Base-by-base conservation (phyloP, 805 yeast genomes). In the Wickerhamomyces xylosicus region DNA sequence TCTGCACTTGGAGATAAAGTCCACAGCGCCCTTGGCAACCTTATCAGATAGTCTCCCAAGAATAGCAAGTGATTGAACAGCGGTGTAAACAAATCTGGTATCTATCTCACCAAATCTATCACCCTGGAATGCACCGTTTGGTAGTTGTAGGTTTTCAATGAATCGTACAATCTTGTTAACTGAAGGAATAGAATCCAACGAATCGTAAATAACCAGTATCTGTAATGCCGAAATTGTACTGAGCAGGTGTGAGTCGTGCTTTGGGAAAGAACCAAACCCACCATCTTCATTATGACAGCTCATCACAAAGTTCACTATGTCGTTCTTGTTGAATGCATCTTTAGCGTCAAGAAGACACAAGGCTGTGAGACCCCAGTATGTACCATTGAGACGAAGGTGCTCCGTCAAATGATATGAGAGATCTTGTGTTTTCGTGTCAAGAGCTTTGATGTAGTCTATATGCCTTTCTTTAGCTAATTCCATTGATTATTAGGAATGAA, bases 291-390 rank as follows among this genome's bases (percentile, higher is more conserved):
- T 71, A 58, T 73, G 77, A 54, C 97, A 90, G 13, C 68, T 61
- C 49, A 74, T 39, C 3, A 90, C 84, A 56, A 79, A 92, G n/a
- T 65, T 59, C 2, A 84, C 58, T 13, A 90, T 74, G 6, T 80
- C 84, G 1, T 67, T 61, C 38, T 67, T 64, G n/a, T 77, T 67
- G 41, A 90, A 71, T 0, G 77, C 72, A 13, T 72, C 71, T 27
- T 68, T 59, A 3, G 78, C 64, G 21, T 71, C 66, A 59, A 90
- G 54, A 2, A 81, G 59, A 37, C 72, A 72, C 25, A 89, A 58
- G 0, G 96, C 86, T 15, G 83, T 80, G 3, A 85, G 64, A 0
- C 97, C 97, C 99, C 99, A 92, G 57, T 92, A 92, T 0, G 92
- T 69, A 2, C 97, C 98, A 51, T 85, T 86, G 68, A 92, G 60